phyloP scores from a whole-genome alignment of 73 alveolate genomes.

The Tetrahymena thermophila region DNA sequence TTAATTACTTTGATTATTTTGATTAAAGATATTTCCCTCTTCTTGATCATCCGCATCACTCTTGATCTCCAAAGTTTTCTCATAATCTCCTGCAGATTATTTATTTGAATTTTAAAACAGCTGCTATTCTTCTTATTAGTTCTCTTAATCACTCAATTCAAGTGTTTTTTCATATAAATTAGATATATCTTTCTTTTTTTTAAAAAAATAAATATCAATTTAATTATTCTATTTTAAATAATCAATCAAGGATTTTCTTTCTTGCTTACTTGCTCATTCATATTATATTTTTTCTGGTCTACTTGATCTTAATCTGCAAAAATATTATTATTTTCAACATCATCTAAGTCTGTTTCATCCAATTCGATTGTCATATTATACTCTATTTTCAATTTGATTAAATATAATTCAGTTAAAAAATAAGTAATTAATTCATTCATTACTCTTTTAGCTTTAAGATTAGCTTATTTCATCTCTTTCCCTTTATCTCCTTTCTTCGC shows the following conservation, averaged over 20 bases:
- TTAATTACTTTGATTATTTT: neutral
- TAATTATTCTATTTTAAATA: neutral
- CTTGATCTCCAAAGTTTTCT: neutral
- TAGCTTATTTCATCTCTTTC: neutral
- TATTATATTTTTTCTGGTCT: neutral
- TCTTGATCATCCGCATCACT: neutral
- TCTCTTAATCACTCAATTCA: neutral
- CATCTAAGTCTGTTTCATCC: neutral
- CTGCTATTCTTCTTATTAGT: neutral
- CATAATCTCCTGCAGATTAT: neutral
- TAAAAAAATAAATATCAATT: neutral
- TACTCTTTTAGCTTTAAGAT: neutral
- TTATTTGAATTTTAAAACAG: neutral
- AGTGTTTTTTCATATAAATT: neutral
- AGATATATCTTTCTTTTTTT: neutral
- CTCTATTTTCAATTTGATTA: neutral
- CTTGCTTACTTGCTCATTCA: neutral
- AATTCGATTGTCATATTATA: neutral
- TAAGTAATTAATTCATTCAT: neutral
- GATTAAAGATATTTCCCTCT: neutral
- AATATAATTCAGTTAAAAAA: neutral
- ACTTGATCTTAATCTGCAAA: neutral
- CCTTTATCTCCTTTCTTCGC: neutral
- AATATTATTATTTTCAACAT: neutral
- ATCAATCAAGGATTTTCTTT: neutral